Evolutionary conservation across 441 rosid species (phyloP), one percentile per base, ranked within the genome.

Genomic region (Corymbia calophylla): DNA sequence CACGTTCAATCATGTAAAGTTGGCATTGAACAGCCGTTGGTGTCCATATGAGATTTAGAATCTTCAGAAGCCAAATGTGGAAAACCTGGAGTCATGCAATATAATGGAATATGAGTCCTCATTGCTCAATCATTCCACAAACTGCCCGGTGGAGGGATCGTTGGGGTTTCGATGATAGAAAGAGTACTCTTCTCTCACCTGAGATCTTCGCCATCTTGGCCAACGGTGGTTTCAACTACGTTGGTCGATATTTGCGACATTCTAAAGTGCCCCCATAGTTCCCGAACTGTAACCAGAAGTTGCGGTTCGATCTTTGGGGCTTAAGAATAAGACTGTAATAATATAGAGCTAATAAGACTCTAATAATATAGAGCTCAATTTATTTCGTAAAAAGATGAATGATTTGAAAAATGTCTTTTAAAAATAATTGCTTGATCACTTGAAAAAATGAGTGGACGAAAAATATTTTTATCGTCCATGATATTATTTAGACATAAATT

Each of bases 381-480:
- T 56, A 0, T 25, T 58, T 58, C 3, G 0, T 6, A 58, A 58
- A 58, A 58, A 2, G 3, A 39, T 58, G 25, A 25, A 23, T 58
- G 62, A 58, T 58, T 25, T 23, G 29, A 58, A 58, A 29, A 56
- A 1, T 23, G 9, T 56, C 1, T 21, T 58, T 58, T 21, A 19
- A 2, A 2, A 58, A 23, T 25, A 0, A 25, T 58, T 58, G 62
- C 6, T 23, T 25, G 29, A 58, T 9, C 0, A 58, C 6, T 56
- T 56, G 0, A 56, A 56, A 56, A 23, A 23, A 56, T 56, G 0
- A 56, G 16, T 23, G 0, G 23, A 56, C 1, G 0, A 23, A 56
- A 56, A 56, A 56, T 56, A 23, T 23, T 56, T 56, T 56, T 56
- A 2, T 23, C 6, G 0, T 23, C 0, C 29, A 56, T 0, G 0